A percentile compares a stretch with the other conserved stretches of the same genome.
phyloP scores from a whole-genome alignment of 2,329 filamentous ascomycete genomes.

The Diaporthe destruens region DNA sequence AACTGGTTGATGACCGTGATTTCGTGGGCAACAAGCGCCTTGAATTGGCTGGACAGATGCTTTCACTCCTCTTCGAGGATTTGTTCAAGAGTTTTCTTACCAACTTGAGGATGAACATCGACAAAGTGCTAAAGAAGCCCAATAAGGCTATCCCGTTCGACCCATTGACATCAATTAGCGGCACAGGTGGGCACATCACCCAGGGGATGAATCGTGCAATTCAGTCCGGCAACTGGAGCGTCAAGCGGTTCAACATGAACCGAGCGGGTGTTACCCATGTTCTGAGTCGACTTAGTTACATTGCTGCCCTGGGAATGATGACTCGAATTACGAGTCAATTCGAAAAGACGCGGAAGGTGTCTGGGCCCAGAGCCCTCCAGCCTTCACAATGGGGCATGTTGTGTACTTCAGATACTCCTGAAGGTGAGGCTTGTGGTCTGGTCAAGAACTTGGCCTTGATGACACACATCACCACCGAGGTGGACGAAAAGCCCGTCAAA shows the following conservation, averaged over 20 bases:
- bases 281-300: constrained; percentile 94
- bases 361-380: constrained; percentile 93
- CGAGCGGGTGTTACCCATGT: constrained; percentile 97
- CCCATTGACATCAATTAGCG: constrained; percentile 84
- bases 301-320: constrained; percentile 99
- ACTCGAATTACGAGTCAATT: constrained; percentile 98
- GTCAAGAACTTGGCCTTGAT: constrained; percentile 98
- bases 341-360: constrained; percentile 97
- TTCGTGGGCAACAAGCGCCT: constrained; percentile 98
- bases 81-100: constrained; percentile 95
- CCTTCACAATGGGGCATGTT: constrained; percentile 99
- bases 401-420: constrained; percentile 95
- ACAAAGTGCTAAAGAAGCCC: constrained; percentile 95
- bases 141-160: constrained; percentile 91
- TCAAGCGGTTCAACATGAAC: constrained; percentile 99
- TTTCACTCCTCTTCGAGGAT: constrained; percentile 96
- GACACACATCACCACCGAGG: constrained; percentile 98
- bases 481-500: constrained; percentile 90
- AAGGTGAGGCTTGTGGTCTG: constrained; percentile 97
- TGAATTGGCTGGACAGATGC: constrained; percentile 92
- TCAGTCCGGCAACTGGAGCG: constrained; percentile 96
- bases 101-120: constrained; percentile 91
- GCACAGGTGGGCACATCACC: constrained; percentile 89
- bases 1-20: constrained; percentile 93
- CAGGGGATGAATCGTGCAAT: constrained; percentile 95